phyloP scores from a whole-genome alignment of 2,329 filamentous ascomycete species.

The Tolypocladium album region DNA sequence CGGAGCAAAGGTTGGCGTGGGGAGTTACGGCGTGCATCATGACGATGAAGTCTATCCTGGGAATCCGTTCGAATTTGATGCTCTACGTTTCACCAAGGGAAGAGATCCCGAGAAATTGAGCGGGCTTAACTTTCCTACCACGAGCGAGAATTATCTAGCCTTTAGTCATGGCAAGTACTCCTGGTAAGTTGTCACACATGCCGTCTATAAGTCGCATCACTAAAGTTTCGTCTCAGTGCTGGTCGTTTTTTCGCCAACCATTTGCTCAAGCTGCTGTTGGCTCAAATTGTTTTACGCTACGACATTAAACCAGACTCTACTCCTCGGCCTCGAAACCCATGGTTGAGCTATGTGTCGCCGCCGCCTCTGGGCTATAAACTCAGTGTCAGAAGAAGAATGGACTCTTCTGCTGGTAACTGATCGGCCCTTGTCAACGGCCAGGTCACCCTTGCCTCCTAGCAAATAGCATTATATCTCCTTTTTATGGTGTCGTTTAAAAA shows the following conservation, averaged over 20 bases:
- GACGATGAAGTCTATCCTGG: background rate
- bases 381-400: background rate
- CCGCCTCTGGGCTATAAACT: background rate
- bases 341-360: background rate
- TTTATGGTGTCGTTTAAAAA: too few relatives aligned
- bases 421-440: too few relatives aligned
- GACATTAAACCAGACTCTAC: background rate
- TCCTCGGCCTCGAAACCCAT: background rate
- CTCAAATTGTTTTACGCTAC: background rate
- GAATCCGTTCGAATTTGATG: background rate
- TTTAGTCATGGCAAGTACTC: background rate
- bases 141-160: background rate
- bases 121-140: background rate
- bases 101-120: background rate
- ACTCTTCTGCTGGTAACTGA: background rate
- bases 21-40: background rate
- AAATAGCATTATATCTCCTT: too few relatives aligned
- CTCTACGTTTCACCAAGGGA: background rate
- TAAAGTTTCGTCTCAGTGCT: background rate
- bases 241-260: background rate
- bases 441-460: too few relatives aligned
- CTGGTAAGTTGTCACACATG: background rate
- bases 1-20: background rate
- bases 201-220: background rate
- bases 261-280: background rate